A percentile compares a stretch with the other conserved stretches of the same genome.
Conservation (phyloP, 225 moss, liverwort and hornwort species). For the Climacium dendroides region DNA sequence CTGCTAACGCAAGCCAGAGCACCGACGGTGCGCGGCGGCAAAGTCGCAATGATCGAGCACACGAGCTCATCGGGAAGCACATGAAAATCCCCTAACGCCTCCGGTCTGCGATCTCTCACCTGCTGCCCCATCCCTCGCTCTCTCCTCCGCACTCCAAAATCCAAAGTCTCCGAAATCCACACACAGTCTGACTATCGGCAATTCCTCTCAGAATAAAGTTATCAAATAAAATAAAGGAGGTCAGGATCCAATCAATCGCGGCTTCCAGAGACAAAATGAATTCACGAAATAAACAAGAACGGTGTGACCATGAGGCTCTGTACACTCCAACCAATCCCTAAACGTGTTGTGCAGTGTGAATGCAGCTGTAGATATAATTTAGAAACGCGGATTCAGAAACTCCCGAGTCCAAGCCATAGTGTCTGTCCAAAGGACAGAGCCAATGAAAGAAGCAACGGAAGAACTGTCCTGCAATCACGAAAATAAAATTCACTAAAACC, state of each 20-base stretch:
- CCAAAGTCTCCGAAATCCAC: not conserved
- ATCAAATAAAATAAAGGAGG: not conserved
- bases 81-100: slow-evolving; percentile 49
- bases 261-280: not conserved
- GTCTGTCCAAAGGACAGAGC: too few relatives aligned
- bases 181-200: not conserved
- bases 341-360: too few relatives aligned
- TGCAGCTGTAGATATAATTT: too few relatives aligned
- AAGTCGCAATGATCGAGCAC: slow-evolving; percentile 40
- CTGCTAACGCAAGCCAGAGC: slow-evolving; percentile 86
- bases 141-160: not conserved
- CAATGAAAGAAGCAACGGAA: too few relatives aligned
- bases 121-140: slow-evolving; percentile 12
- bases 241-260: not conserved
- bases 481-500: too few relatives aligned
- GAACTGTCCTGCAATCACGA: too few relatives aligned
- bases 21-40: slow-evolving; percentile 60
- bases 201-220: not conserved
- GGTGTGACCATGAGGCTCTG: too few relatives aligned
- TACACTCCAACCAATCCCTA: too few relatives aligned
- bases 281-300: not conserved
- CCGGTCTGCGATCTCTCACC: slow-evolving; percentile 48
- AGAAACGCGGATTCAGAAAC: too few relatives aligned
- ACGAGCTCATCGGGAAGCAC: slow-evolving; percentile 58
- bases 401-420: too few relatives aligned